Base-by-base conservation (phyloP, 2,329 filamentous ascomycete species). In the Colletotrichum sp. region DNA sequence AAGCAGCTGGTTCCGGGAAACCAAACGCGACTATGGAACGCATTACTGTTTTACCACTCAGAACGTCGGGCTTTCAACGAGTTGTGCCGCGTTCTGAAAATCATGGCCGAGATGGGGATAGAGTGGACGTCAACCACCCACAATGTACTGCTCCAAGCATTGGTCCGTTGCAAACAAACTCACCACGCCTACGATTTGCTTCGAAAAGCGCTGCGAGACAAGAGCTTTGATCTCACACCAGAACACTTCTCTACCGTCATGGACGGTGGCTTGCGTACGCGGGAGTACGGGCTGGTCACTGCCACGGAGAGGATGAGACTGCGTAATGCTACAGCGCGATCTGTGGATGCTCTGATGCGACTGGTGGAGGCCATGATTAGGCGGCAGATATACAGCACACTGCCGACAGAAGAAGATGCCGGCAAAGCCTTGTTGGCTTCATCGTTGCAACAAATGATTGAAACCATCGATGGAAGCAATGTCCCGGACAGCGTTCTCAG, bases 1-100 rank as follows among this genome's bases (percentile, higher is more conserved):
- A 83, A 84, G 15, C 86, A 88, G 76, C 85, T 87, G 21, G 88
- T 91, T 2, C 86, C 88, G 3, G 84, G 83, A n/a, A 77, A 80
- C 7, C 86, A 89, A 26, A 92, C 92, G 3, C 86, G 88, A 36
- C 91, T 95, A 80, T 98, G 95, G 94, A 98, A 98, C 81, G 88
- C 91, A 69, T 85, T 98, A 36, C 86, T 98, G 6, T 88, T 90
- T 71, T 91, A 93, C 76, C 90, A 95, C 82, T 94, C 94, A 8
- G 85, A 91, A 71, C 88, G 90, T 8, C 90, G 93, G 71, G 87
- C 89, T 68, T 82, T 91, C 8, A 81, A 81, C n/a, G 84, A 84
- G 64, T 85, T 90, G 69, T 88, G 91, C 78, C 85, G 83, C 6
- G 72, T 91, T 8, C 83, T 91, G 26, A 82, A 84, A 43, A 76